phyloP scores from a whole-genome alignment of 1,284 basidiomycete species.

The Takashimella koratensis region DNA sequence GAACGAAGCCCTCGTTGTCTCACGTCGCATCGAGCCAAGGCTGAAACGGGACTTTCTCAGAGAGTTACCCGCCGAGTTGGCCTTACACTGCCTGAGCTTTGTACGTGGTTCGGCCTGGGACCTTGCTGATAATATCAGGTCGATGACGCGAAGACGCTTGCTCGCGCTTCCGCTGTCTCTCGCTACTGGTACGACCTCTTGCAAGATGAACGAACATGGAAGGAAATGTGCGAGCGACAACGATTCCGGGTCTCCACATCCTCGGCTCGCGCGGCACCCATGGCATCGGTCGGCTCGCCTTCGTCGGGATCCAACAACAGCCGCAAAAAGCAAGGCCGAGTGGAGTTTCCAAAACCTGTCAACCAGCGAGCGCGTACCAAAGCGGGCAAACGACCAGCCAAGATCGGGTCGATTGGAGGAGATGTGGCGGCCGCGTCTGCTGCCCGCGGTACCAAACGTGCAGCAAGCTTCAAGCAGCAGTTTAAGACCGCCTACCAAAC shows the following conservation, averaged over 20 bases:
- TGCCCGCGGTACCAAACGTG: neutral
- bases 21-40: constrained; percentile 66
- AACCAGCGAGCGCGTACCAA: neutral
- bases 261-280: neutral
- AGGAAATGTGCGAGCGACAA: constrained; percentile 65
- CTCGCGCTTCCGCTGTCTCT: constrained; percentile 69
- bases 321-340: neutral
- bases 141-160: constrained; percentile 73
- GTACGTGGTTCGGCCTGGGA: no score
- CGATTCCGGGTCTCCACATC: constrained; percentile 49
- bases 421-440: neutral
- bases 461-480: constrained; percentile 49
- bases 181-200: constrained; percentile 71
- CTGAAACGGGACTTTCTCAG: constrained; percentile 83
- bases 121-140: constrained; percentile 49
- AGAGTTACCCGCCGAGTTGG: constrained; percentile 78
- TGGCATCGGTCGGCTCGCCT: neutral
- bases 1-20: constrained; percentile 74
- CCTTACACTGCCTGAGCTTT: constrained; percentile 74
- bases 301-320: neutral
- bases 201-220: constrained; percentile 83
- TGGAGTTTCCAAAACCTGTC: neutral
- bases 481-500: constrained; percentile 76
- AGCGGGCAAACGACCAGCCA: neutral
- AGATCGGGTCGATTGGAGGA: neutral